These are phyloP conservation scores for Aspergillus diversus DNA, from an alignment of 495 filamentous ascomycete species.

Conservation along the genomic window DNA sequence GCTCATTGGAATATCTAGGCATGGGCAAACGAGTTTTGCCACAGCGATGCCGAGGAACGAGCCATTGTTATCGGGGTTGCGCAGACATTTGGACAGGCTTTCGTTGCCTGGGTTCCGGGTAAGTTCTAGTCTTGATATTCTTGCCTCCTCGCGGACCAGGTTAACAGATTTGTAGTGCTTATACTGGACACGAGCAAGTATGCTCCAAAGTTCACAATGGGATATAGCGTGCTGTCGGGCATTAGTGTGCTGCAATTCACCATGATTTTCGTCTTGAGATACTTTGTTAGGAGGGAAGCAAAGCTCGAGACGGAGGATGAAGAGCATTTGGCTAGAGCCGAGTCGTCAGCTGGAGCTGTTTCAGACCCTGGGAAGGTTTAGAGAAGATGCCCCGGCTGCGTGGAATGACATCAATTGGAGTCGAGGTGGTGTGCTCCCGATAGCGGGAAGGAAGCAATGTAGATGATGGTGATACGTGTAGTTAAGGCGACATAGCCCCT, in stretches of 20 bases:
- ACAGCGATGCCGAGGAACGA: slow-evolving; percentile 10
- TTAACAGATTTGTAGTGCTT: background rate
- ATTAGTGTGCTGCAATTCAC: slow-evolving; percentile 5
- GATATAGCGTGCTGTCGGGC: slow-evolving; percentile 5
- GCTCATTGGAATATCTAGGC: background rate
- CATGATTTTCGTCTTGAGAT: slow-evolving; percentile 7
- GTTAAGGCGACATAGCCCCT: background rate
- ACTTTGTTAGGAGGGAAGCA: background rate
- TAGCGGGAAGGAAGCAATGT: background rate
- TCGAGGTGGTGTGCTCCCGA: background rate
- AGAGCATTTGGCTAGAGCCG: background rate
- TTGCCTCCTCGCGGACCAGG: background rate
- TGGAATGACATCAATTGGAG: background rate
- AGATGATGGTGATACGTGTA: background rate
- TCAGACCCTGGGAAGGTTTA: background rate
- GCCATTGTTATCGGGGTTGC: slow-evolving; percentile 10
- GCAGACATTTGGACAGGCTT: slow-evolving; percentile 11
- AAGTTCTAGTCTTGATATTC: background rate
- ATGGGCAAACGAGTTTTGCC: slow-evolving; percentile 12
- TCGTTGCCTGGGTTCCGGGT: slow-evolving; percentile 10
- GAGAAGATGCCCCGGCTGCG: background rate
- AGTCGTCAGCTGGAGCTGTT: background rate
- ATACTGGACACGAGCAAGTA: slow-evolving; percentile 11
- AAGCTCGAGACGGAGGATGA: background rate
- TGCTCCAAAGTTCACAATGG: slow-evolving; percentile 12